These are phyloP conservation scores for Syzygium aromaticum DNA, from an alignment of 345 rosid genomes.

Conservation along the genomic window DNA sequence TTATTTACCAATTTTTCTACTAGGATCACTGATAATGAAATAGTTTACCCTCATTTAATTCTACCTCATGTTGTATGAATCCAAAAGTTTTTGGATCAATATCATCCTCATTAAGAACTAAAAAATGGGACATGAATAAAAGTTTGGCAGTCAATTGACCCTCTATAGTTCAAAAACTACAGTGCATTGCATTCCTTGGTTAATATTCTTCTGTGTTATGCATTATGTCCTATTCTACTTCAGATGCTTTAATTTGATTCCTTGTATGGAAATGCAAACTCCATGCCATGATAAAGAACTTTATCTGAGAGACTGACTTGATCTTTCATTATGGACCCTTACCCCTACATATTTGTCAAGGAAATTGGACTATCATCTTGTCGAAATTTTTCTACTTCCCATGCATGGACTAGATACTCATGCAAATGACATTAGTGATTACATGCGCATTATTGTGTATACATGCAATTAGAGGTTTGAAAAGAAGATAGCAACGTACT, in stretches of 20 bases:
- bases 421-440: background rate
- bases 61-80: background rate
- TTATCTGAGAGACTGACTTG: background rate
- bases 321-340: background rate
- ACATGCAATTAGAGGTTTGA: background rate
- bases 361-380: background rate
- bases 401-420: background rate
- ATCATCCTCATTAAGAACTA: background rate
- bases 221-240: background rate
- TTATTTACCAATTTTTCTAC: background rate
- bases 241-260: background rate
- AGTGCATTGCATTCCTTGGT: background rate
- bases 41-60: background rate
- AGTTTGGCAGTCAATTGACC: background rate
- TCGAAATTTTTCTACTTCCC: background rate
- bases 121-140: background rate
- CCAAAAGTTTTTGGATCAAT: background rate
- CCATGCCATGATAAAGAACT: background rate
- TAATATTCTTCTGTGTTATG: background rate
- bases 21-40: background rate
- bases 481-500: slow-evolving; percentile 30
- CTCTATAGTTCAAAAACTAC: background rate
- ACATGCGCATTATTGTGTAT: background rate
- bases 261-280: background rate
- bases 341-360: background rate